Conservation (phyloP, 2,329 filamentous ascomycete genomes). For the Fusarium beomiforme region DNA sequence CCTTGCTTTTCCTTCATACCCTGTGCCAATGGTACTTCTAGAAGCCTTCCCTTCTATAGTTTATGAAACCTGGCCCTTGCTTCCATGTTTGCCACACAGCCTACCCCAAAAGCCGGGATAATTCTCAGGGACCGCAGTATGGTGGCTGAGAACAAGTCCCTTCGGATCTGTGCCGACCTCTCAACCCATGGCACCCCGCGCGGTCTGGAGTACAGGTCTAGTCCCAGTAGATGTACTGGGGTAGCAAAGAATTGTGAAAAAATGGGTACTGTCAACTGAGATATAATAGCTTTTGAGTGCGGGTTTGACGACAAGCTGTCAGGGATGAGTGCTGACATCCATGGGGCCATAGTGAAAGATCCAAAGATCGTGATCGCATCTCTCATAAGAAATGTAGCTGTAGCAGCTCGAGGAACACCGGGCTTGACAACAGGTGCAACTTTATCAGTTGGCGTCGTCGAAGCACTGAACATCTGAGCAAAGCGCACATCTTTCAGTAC, state of each 20-base stretch:
- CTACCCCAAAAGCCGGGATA: constrained; percentile 47
- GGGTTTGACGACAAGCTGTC: constrained; percentile 37
- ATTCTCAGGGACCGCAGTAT: constrained; percentile 43
- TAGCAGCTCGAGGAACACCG: constrained; percentile 37
- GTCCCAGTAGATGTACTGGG: constrained; percentile 43
- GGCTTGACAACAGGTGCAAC: constrained; percentile 9
- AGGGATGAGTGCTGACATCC: constrained; percentile 40
- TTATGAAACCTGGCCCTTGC: constrained; percentile 28
- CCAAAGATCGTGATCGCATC: constrained; percentile 48
- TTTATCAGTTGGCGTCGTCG: background rate
- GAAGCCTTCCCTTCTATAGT: background rate
- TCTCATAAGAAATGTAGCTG: constrained; percentile 42
- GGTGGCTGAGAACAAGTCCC: constrained; percentile 42
- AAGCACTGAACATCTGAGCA: constrained; percentile 43
- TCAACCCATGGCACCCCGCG: constrained; percentile 18
- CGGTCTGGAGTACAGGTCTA: constrained; percentile 36
- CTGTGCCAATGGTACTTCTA: rapidly evolving
- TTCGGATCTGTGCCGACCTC: constrained; percentile 34
- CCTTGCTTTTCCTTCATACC: background rate
- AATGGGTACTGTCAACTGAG: constrained; percentile 45
- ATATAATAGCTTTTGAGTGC: constrained; percentile 42
- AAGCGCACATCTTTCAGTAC: constrained; percentile 47
- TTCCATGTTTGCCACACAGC: constrained; percentile 43
- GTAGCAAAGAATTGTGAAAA: constrained; percentile 46
- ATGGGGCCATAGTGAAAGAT: constrained; percentile 44